Base-by-base conservation (phyloP, 805 yeast species). In the Debaryomyces hansenii region DNA sequence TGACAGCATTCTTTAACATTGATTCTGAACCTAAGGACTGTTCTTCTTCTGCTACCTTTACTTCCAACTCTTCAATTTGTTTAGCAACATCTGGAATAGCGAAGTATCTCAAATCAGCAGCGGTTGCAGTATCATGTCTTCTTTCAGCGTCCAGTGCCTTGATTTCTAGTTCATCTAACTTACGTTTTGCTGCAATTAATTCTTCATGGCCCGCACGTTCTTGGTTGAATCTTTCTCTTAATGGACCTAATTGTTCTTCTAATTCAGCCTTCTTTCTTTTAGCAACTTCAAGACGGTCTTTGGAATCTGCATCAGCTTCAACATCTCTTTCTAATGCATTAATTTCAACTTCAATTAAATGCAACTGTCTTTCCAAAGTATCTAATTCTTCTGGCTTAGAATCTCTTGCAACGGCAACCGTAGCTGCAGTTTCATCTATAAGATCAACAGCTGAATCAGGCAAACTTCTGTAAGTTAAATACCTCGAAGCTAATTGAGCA, bases 371-470 rank as follows among this genome's bases (percentile, higher is more conserved):
- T 70, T 94, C 99, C 56, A 90, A 80, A 38, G 84, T 85, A 71
- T 94, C 99, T 59, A 94, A 78, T 66, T 90, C 97, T 69, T 94
- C 99, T 1, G 99, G 99, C 65, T 89, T 90, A 3, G 98, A 92
- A 66, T 94, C 99, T 70, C 99, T 83, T 4, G 97, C 96, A 44
- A 94, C 99, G 0, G 98, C 98, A 37, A 94, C 98, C 46, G 96
- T 58, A 2, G 97, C 97, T 36, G 97, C 94, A 4, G 96, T 79
- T 60, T 91, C 96, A 71, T 90, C 97, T 54, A 90, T 88, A 56
- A 90, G 74, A 67, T 90, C 97, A 44, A 90, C 91, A 2, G 97
- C 97, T 27, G 96, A 87, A 64, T 90, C 97, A 7, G 97, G 97
- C 54, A 90, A 74, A 66, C 90, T 87, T 69, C 97, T 83, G 75